These are phyloP conservation scores for Candida pseudocylindracea DNA, from an alignment of 1,139 yeast species.

Conservation along the genomic window DNA sequence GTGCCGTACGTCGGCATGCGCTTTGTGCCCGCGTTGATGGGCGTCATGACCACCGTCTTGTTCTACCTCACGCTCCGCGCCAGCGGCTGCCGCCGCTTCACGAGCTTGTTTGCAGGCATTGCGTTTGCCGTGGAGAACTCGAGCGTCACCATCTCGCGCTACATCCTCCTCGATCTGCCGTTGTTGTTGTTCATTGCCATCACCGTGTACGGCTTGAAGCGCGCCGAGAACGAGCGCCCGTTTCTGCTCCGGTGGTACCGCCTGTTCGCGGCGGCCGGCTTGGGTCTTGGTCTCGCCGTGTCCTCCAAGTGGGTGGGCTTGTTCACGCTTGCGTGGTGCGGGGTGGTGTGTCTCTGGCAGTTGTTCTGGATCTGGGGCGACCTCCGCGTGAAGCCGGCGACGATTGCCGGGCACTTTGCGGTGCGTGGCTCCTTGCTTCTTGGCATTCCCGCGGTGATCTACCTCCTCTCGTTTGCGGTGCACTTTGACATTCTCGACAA, in stretches of 20 bases:
- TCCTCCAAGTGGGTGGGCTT: constrained; percentile 95
- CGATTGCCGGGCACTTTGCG: constrained; percentile 27
- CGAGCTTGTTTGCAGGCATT: constrained; percentile 45
- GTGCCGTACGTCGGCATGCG: constrained; percentile 75
- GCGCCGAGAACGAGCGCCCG: constrained; percentile 63
- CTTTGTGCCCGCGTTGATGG: constrained; percentile 61
- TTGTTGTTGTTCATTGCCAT: constrained; percentile 79
- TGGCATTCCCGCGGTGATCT: constrained; percentile 47
- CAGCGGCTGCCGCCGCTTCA: constrained; percentile 67
- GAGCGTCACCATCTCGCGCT: constrained; percentile 72
- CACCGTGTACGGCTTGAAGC: constrained; percentile 58
- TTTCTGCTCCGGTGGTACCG: constrained; percentile 49
- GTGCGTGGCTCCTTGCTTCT: constrained; percentile 38
- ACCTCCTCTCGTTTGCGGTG: constrained; percentile 50
- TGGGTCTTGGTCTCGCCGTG: constrained; percentile 71
- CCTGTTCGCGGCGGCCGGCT: constrained; percentile 49
- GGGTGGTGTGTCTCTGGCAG: constrained; percentile 48
- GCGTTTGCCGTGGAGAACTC: constrained; percentile 70
- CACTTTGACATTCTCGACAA: constrained; percentile 52
- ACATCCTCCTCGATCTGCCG: constrained; percentile 80
- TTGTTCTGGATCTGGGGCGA: constrained; percentile 86
- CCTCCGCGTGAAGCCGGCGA: constrained; percentile 30
- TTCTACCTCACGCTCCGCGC: constrained; percentile 65
- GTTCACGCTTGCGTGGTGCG: constrained; percentile 53
- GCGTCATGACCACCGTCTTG: constrained; percentile 58